Conservation (phyloP, 2,329 filamentous ascomycete species). For the Colletotrichum sp. region DNA sequence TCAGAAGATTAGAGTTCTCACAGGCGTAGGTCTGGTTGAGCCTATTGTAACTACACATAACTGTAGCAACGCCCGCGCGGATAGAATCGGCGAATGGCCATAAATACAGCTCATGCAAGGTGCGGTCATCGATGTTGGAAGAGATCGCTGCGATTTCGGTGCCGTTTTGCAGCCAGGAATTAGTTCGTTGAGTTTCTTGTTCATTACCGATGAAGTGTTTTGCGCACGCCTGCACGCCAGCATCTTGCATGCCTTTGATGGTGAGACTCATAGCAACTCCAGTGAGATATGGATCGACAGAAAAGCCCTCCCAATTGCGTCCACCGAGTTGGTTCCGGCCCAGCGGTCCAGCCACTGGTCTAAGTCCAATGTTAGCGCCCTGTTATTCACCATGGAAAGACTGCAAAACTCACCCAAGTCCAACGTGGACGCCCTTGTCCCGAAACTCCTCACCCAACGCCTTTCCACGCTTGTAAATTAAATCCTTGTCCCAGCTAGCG, state of each 20-base stretch:
- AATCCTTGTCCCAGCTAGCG: slow-evolving; percentile 77
- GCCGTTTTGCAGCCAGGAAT: slow-evolving; percentile 45
- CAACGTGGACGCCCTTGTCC: slow-evolving; percentile 73
- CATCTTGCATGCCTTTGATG: slow-evolving; percentile 59
- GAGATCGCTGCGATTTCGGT: slow-evolving; percentile 56
- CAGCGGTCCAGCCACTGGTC: slow-evolving; percentile 74
- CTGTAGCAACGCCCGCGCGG: slow-evolving; percentile 65
- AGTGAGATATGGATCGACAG: slow-evolving; percentile 76
- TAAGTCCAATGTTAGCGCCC: background rate
- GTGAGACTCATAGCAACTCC: slow-evolving; percentile 69
- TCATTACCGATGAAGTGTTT: slow-evolving; percentile 73
- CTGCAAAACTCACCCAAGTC: slow-evolving; percentile 56
- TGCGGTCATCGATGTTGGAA: slow-evolving; percentile 67
- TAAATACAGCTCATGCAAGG: slow-evolving; percentile 70
- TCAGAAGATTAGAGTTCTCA: slow-evolving; percentile 64
- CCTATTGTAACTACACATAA: slow-evolving; percentile 79
- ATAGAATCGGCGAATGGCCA: slow-evolving; percentile 75
- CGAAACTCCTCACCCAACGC: slow-evolving; percentile 74
- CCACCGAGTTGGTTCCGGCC: slow-evolving; percentile 77
- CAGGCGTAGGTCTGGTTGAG: slow-evolving; percentile 73
- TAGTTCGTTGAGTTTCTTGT: slow-evolving; percentile 64
- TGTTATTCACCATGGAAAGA: background rate
- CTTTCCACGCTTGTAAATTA: slow-evolving; percentile 74
- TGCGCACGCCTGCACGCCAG: slow-evolving; percentile 40
- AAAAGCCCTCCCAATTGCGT: slow-evolving; percentile 86